Base-by-base conservation (phyloP, 1,284 basidiomycete genomes). In the Thelephora terrestris region DNA sequence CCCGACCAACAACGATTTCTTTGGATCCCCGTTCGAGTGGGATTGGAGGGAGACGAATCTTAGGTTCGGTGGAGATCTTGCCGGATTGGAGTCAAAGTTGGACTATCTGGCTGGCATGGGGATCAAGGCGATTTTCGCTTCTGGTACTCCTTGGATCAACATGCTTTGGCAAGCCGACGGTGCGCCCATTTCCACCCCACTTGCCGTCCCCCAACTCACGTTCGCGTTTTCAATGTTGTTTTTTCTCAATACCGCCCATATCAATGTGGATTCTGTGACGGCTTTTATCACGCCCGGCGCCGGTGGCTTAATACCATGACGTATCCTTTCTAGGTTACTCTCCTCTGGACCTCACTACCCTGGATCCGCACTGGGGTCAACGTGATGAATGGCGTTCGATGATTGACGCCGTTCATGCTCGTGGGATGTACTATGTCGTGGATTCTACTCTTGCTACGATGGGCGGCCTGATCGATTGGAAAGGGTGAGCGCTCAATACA, bases 111-210 rank as follows among this genome's bases (percentile, higher is more conserved):
- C 88, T 50, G 85, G 85, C 52, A 92, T 93, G 87, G 91, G 91
- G 53, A 70, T 91, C 58, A 72, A 73, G 56, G 74, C 80, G 46
- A 81, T 95, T 58, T 94, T 89, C 68, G 85, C 93, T 60, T 90
- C 91, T 25, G 91, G 91, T 48, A 95, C 91, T 0, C 81, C 84
- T 43, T 95, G 91, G 65, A 54, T 94, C 54, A 94, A 95, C 74
- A 93, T 94, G 91, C 70, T 91, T 18, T 95, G 91, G 91, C 85
- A 92, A 64, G 86, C 91, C 16, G 91, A 95, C 76, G 90, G 89
- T 90, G 53, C 61, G 86, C 75, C 47, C 47, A 14, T 18, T 23
- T 16, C 20, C 1, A 37, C 35, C 35, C 16, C 35, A 4, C 35
- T 18, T 39, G 9, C 17, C 23, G 17, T 39, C 2, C 16, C 2